phyloP scores from a whole-genome alignment of 2,329 filamentous ascomycete genomes.

The Trichoderma endophyticum region DNA sequence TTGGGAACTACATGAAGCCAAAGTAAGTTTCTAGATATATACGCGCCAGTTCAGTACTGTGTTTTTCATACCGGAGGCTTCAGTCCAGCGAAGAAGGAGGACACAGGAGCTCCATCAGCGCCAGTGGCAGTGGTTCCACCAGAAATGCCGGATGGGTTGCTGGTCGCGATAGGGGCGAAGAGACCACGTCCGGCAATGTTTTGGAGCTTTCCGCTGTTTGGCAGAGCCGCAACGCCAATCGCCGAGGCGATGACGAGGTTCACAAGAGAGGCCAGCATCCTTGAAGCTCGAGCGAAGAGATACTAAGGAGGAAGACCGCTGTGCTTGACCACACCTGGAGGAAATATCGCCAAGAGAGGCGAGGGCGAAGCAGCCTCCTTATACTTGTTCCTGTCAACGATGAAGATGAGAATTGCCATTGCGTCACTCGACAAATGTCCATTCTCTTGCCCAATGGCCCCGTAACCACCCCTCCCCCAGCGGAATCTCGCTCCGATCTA shows the following conservation, averaged over 20 bases:
- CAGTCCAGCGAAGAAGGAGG: conserved; percentile 25
- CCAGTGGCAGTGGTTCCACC: conserved; percentile 21
- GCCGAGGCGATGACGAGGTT: conserved; percentile 17
- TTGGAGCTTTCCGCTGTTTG: conserved; percentile 8
- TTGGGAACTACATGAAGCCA: conserved; percentile 21
- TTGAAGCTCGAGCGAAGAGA: background rate
- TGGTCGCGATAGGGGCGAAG: conserved; percentile 24
- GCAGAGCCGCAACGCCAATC: conserved; percentile 11
- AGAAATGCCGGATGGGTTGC: conserved; percentile 21
- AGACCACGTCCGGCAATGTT: conserved; percentile 13
- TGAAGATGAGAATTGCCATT: background rate
- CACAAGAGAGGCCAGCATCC: conserved; percentile 13
- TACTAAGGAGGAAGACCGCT: background rate
- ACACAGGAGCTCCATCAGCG: conserved; percentile 20
- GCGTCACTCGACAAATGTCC: background rate
- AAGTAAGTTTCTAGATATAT: background rate
- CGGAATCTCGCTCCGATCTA: conserved; percentile 16
- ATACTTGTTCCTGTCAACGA: background rate
- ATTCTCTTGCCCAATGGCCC: background rate
- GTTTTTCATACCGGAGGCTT: conserved; percentile 24
- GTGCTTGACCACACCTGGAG: conserved; percentile 11
- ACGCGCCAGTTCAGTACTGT: background rate
- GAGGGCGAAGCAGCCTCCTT: background rate
- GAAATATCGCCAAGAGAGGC: background rate
- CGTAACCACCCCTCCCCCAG: background rate